Evolutionary conservation across 2,329 filamentous ascomycete species (phyloP).

Genomic region (Epichloe scottii): DNA sequence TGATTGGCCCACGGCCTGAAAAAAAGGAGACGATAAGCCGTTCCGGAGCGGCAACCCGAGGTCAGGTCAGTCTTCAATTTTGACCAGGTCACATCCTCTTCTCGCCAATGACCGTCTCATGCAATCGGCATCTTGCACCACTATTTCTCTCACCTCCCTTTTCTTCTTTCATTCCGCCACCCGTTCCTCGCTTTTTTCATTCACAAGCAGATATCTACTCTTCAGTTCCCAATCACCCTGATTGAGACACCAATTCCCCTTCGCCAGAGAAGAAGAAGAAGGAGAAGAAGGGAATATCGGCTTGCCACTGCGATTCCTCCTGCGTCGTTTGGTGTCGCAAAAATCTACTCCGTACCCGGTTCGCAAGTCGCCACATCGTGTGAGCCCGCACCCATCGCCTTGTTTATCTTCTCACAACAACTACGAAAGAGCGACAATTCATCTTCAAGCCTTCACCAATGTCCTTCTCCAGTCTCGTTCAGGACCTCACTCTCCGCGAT

Average conservation of each 20-base stretch:
- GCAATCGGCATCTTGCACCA: neutral
- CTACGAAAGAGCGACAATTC: too few species aligned
- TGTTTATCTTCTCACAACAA: neutral
- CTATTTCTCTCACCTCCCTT: neutral
- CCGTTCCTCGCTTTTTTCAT: neutral
- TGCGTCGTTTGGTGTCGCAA: constrained; percentile 1
- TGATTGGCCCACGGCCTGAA: constrained; percentile 13
- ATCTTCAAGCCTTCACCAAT: constrained; percentile 28
- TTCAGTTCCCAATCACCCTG: neutral
- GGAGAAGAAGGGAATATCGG: neutral
- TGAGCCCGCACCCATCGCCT: neutral
- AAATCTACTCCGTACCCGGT: too few species aligned
- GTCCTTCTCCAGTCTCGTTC: constrained; percentile 57
- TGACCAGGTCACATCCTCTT: neutral
- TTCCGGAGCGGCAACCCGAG: neutral
- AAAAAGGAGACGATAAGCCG: too few species aligned
- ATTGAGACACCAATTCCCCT: neutral
- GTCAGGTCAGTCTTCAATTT: neutral
- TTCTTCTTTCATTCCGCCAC: neutral
- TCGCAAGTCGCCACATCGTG: too few species aligned
- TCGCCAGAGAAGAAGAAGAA: neutral
- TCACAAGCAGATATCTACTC: neutral
- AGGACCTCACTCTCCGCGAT: constrained; percentile 50
- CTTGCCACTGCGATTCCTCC: neutral
- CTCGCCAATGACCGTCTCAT: neutral